These are phyloP conservation scores for Dactylonectria macrodidyma DNA, from an alignment of 2,329 filamentous ascomycete genomes.

Conservation along the genomic window DNA sequence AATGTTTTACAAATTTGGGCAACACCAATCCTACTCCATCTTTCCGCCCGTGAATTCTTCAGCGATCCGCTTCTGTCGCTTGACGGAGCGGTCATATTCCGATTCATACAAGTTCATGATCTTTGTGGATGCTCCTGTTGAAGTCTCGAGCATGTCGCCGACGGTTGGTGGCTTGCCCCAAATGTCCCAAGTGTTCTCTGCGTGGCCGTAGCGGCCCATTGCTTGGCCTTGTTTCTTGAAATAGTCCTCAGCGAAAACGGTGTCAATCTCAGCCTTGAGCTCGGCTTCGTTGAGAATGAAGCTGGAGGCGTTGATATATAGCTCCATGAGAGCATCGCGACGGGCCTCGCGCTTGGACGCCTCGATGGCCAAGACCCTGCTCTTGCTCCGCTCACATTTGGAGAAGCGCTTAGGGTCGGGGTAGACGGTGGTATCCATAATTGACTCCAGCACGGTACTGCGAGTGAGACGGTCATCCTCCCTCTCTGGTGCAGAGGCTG, in stretches of 20 bases:
- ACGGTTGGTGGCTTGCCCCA: constrained; percentile 63
- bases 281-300: constrained; percentile 91
- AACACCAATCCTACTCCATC: constrained; percentile 56
- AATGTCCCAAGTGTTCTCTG: constrained; percentile 68
- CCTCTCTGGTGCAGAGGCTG: constrained; percentile 75
- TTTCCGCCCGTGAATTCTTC: constrained; percentile 74
- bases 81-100: constrained; percentile 61
- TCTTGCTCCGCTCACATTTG: constrained; percentile 63
- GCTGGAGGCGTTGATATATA: constrained; percentile 89
- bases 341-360: constrained; percentile 69
- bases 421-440: constrained; percentile 64
- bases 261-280: constrained; percentile 80
- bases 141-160: constrained; percentile 59
- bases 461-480: constrained; percentile 85
- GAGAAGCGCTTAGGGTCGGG: constrained; percentile 75
- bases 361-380: constrained; percentile 60
- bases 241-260: constrained; percentile 79
- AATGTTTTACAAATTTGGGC: constrained; percentile 45
- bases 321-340: constrained; percentile 81
- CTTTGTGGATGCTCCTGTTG: constrained; percentile 53
- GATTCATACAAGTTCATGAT: constrained; percentile 55
- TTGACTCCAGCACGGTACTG: constrained; percentile 71
- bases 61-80: constrained; percentile 69
- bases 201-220: constrained; percentile 50
- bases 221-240: constrained; percentile 58